Conservation (phyloP, 768 basidiomycete species). For the Mycena olivaceomarginata region DNA sequence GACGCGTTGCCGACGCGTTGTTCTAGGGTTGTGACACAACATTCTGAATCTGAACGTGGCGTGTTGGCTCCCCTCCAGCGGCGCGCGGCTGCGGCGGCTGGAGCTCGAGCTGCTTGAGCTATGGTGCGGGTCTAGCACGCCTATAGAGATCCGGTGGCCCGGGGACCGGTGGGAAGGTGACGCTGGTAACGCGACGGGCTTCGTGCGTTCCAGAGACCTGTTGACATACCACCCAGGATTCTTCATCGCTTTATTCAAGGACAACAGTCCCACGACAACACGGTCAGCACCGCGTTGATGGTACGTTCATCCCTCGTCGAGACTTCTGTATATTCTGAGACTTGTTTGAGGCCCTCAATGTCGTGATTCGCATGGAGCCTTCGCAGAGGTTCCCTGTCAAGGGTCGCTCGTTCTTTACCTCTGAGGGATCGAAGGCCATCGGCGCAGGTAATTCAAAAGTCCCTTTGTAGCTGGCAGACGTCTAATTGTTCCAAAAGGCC, state of each 20-base stretch:
- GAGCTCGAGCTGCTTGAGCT: too few species aligned
- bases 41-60: too few species aligned
- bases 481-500: constrained; percentile 49
- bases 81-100: too few species aligned
- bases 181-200: too few species aligned
- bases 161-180: too few species aligned
- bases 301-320: constrained; percentile 55
- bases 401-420: constrained; percentile 84
- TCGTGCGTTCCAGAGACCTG: background rate
- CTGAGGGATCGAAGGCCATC: constrained; percentile 69
- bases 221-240: constrained; percentile 63
- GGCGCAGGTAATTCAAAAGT: constrained; percentile 59
- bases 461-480: too few species aligned
- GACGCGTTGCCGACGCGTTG: too few species aligned
- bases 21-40: too few species aligned
- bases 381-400: constrained; percentile 82
- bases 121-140: too few species aligned
- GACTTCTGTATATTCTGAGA: background rate
- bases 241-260: constrained; percentile 79
- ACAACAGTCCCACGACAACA: constrained; percentile 80
- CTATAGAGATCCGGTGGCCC: background rate
- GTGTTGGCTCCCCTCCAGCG: too few species aligned
- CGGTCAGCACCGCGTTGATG: constrained; percentile 78
- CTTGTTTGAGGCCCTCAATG: constrained; percentile 76
- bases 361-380: constrained; percentile 86